Evolutionary conservation across 75 land plant species (phyloP).

Genomic region (Chamaecyparis obtusa): DNA sequence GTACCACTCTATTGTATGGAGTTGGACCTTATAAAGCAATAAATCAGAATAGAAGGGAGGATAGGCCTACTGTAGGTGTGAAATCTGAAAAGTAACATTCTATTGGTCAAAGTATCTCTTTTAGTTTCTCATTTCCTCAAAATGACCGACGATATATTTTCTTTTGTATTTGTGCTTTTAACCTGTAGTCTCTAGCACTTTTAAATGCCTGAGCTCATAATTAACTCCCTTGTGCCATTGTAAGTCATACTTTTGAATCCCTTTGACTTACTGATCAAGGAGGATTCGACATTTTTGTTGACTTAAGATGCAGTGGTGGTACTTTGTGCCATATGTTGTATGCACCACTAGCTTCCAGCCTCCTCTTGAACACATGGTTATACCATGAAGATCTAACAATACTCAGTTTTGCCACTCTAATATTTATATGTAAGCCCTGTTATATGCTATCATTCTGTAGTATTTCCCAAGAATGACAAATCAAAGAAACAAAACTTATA

Average conservation of each 20-base stretch:
- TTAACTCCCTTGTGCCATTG: background rate
- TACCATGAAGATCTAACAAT: no score
- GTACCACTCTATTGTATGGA: background rate
- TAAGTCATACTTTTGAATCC: background rate
- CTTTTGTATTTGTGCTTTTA: background rate
- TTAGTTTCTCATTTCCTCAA: background rate
- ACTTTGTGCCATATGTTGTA: no score
- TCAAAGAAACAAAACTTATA: no score
- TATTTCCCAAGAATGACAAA: no score
- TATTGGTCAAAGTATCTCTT: background rate
- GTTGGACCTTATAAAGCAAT: background rate
- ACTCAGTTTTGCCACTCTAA: no score
- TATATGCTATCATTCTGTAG: no score
- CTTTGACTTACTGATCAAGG: background rate
- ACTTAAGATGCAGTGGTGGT: no score
- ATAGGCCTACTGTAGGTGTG: background rate
- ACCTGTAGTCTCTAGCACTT: background rate
- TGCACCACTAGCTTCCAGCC: no score
- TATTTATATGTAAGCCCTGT: no score
- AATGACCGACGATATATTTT: background rate
- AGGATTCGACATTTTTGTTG: no score
- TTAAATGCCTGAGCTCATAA: background rate
- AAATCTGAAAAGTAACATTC: background rate
- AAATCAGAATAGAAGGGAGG: background rate
- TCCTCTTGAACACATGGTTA: no score